These are phyloP conservation scores for Rhododendron griersonianum DNA, from an alignment of 148 eudicot species.

Conservation along the genomic window DNA sequence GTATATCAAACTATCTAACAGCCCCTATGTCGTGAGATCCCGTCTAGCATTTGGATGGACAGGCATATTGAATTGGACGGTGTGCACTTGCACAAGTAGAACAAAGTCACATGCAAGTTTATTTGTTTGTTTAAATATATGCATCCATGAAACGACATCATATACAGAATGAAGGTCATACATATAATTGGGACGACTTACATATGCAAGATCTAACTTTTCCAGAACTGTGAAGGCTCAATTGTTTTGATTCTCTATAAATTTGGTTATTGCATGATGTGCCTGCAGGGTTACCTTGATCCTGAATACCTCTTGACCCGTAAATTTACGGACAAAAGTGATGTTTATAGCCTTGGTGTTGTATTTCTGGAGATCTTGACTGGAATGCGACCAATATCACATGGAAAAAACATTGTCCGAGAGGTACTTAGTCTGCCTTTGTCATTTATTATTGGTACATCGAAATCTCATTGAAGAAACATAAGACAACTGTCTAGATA, in stretches of 20 bases:
- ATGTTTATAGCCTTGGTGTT: constrained; percentile 81
- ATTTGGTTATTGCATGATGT: background rate
- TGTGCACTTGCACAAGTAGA: background rate
- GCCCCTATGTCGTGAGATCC: background rate
- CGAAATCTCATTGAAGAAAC: background rate
- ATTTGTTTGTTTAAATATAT: background rate
- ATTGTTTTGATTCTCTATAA: background rate
- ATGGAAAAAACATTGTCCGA: constrained; percentile 76
- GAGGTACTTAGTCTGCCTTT: constrained; percentile 42
- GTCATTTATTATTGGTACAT: background rate
- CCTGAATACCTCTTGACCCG: constrained; percentile 84
- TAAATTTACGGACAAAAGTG: constrained; percentile 79
- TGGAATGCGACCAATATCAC: constrained; percentile 65
- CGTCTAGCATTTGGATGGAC: background rate
- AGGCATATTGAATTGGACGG: background rate
- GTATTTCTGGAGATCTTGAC: constrained; percentile 83
- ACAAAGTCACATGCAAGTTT: background rate
- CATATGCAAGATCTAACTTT: background rate
- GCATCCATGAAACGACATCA: background rate
- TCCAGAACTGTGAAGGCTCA: background rate
- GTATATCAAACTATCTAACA: background rate
- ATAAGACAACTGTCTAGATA: background rate
- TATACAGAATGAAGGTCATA: background rate
- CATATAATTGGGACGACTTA: background rate
- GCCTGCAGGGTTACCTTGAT: constrained; percentile 80